These are phyloP conservation scores for Pseudocercospora crystallina DNA, from an alignment of 2,329 filamentous ascomycete genomes.

Conservation along the genomic window DNA sequence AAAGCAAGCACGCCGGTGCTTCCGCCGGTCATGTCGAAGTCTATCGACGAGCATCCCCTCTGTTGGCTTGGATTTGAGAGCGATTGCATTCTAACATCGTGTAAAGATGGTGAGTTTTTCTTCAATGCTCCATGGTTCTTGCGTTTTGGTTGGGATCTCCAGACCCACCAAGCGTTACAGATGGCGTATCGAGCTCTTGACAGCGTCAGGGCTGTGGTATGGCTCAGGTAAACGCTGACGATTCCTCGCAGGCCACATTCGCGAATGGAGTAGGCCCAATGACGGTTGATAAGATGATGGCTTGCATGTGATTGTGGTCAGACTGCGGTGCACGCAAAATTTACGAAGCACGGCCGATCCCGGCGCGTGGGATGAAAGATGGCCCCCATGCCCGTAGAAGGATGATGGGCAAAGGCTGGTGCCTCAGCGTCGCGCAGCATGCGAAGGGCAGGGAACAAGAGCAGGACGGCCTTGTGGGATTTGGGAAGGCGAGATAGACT, in stretches of 20 bases:
- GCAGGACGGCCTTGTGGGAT: too few relatives aligned
- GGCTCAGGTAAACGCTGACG: not conserved
- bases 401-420: not conserved
- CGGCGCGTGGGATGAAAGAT: too few relatives aligned
- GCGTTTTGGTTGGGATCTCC: conserved; percentile 15
- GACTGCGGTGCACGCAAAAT: too few relatives aligned
- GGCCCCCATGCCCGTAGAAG: too few relatives aligned
- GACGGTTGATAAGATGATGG: conserved; percentile 6
- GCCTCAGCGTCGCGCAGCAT: not conserved
- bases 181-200: not conserved
- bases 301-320: too few relatives aligned
- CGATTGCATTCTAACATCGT: conserved; percentile 88
- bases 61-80: conserved; percentile 93
- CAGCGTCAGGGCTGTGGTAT: not conserved
- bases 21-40: conserved; percentile 85
- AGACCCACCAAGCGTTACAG: conserved; percentile 7
- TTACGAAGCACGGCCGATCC: too few relatives aligned
- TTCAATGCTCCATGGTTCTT: conserved; percentile 2
- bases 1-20: conserved; percentile 79
- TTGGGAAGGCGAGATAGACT: too few relatives aligned
- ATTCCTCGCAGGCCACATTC: conserved; percentile 62
- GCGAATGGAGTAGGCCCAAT: conserved; percentile 69
- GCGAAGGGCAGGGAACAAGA: not conserved
- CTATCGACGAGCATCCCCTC: conserved; percentile 80
- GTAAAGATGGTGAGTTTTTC: conserved; percentile 72